phyloP scores from a whole-genome alignment of 148 eudicot genomes.

The Dianthus caryophyllus region DNA sequence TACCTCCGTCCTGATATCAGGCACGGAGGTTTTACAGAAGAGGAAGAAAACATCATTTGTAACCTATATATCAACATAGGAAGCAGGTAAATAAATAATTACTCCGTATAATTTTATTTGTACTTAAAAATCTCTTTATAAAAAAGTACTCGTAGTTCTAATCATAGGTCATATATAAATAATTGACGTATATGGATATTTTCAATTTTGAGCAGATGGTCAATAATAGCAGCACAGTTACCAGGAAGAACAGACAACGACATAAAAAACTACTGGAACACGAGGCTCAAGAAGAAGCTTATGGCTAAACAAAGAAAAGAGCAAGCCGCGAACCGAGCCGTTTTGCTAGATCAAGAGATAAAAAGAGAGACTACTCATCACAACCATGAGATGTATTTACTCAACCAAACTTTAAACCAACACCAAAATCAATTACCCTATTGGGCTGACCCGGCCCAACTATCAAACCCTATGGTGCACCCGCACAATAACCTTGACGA shows the following conservation, averaged over 20 bases:
- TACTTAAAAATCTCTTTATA: too few species aligned
- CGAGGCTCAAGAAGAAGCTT: constrained; percentile 60
- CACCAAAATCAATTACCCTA: constrained; percentile 18
- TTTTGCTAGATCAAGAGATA: constrained; percentile 37
- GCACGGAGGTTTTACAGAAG: constrained; percentile 61
- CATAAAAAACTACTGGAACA: constrained; percentile 72
- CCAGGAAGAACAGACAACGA: constrained; percentile 70
- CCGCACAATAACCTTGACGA: constrained; percentile 19
- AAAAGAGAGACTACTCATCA: constrained; percentile 24
- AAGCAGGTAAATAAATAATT: constrained; percentile 50
- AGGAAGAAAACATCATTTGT: constrained; percentile 66
- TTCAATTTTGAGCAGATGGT: constrained; percentile 81
- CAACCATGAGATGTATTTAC: constrained; percentile 21
- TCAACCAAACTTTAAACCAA: constrained; percentile 27
- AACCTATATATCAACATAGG: constrained; percentile 53
- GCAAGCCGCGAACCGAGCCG: constrained; percentile 28
- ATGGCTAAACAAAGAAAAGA: constrained; percentile 53
- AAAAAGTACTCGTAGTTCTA: too few species aligned
- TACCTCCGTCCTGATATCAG: constrained; percentile 62
- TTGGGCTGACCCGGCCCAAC: constrained; percentile 29
- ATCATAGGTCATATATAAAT: too few species aligned
- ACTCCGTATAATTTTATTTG: neutral
- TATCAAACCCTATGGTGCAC: constrained; percentile 12
- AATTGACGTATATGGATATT: too few species aligned
- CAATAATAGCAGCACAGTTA: constrained; percentile 63